Percentiles rank a stretch among this genome's conserved stretches.
phyloP scores from a whole-genome alignment of 331 rosid genomes.

The Telfairia occidentalis region DNA sequence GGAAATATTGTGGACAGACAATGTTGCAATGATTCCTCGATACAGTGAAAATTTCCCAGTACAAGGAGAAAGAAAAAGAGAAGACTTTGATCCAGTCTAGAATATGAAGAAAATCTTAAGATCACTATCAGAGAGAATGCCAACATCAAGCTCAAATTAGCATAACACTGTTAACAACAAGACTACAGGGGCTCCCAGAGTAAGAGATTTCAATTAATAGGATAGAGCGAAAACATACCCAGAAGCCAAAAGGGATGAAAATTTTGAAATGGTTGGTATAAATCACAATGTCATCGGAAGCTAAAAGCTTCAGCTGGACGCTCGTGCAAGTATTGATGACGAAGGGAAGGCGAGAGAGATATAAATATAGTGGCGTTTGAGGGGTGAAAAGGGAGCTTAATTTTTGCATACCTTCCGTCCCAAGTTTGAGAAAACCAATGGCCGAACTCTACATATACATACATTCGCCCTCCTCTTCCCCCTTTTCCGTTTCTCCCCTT shows the following conservation, averaged over 20 bases:
- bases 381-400: background rate
- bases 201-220: background rate
- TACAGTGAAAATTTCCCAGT: background rate
- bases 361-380: background rate
- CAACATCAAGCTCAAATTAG: background rate
- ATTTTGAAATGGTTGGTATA: background rate
- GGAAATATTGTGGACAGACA: background rate
- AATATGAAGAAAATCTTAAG: background rate
- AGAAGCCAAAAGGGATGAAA: constrained; percentile 12
- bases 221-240: constrained; percentile 19
- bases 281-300: background rate
- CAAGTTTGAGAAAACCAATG: constrained; percentile 6
- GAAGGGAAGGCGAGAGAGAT: background rate
- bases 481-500: background rate
- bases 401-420: background rate
- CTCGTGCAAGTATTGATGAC: background rate
- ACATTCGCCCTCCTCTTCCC: background rate
- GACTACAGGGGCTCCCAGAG: background rate
- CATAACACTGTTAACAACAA: background rate
- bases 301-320: constrained; percentile 1
- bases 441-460: background rate
- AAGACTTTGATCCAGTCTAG: background rate
- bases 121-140: background rate
- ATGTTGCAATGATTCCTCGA: background rate
- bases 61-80: background rate